Conservation (phyloP, 2,329 filamentous ascomycete species). For the Calcarisporium arbuscula region DNA sequence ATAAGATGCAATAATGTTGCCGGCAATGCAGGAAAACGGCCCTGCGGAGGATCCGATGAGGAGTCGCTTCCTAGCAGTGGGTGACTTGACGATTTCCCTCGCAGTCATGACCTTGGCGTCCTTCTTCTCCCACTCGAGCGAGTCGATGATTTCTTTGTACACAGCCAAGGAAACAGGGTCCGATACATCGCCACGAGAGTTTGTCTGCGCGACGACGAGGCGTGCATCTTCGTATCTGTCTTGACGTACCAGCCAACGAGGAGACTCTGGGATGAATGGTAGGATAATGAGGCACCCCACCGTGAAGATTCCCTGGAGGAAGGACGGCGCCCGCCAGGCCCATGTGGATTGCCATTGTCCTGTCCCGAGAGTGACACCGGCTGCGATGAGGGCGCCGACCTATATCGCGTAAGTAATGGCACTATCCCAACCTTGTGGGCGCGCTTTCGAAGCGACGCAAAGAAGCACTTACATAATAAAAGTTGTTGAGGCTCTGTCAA, state of each 20-base stretch:
- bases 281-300: slow-evolving; percentile 20
- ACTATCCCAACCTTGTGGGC: too few species aligned
- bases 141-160: slow-evolving; percentile 33
- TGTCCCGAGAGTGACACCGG: slow-evolving; percentile 35
- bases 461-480: too few species aligned
- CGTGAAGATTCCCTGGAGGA: slow-evolving; percentile 24
- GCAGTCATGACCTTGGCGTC: slow-evolving; percentile 1
- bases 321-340: slow-evolving; percentile 28
- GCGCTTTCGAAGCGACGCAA: too few species aligned
- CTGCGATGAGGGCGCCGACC: slow-evolving; percentile 38
- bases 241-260: slow-evolving; percentile 38
- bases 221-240: slow-evolving; percentile 35
- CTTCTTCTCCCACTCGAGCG: slow-evolving; percentile 15
- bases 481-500: slow-evolving; percentile 19
- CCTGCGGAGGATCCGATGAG: slow-evolving; percentile 32
- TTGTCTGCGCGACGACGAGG: slow-evolving; percentile 33
- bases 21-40: slow-evolving; percentile 13
- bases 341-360: slow-evolving; percentile 25
- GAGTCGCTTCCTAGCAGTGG: slow-evolving; percentile 41
- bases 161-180: slow-evolving; percentile 18
- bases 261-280: slow-evolving; percentile 34
- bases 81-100: slow-evolving; percentile 37
- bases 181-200: slow-evolving; percentile 34
- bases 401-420: too few species aligned
- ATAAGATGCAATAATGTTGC: slow-evolving; percentile 35